Evolutionary conservation across 2,329 filamentous ascomycete genomes (phyloP), one percentile per base, ranked within the genome.

Genomic region (Emmonsiellopsis sp.): DNA sequence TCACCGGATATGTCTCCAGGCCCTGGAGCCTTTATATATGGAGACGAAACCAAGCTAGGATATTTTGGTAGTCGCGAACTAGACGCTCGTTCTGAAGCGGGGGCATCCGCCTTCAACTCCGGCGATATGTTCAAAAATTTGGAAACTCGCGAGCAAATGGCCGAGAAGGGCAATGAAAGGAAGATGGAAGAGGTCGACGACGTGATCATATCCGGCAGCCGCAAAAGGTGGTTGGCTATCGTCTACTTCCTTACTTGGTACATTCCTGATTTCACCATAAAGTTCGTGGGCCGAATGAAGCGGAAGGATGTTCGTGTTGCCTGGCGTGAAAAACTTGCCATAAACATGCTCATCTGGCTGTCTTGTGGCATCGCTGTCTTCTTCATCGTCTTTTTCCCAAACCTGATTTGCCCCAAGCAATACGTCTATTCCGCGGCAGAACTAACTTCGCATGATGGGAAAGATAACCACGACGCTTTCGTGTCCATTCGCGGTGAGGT

Each of bases 61-160:
- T 96, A 95, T 67, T 96, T 96, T 63, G 86, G 86, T 51, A 83
- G 78, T 61, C 79, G 85, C 50, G 90, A 95, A 54, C 69, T 87
- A 8, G 93, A 98, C 66, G 77, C 84, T 7, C 89, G 90, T 43
- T 97, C 93, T 32, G 93, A 98, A 50, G 91, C 92, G 7, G 92
- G 91, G 3, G 86, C 80, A 1, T 96, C 92, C n/a, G 90, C 89
- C 5, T 86, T 95, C 66, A 87, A 91, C 47, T 87, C 82, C 51
- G 91, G 93, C 7, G 93, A 98, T 67, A 95, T 98, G 92, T 98
- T 98, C 78, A 89, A 90, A 65, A 95, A 96, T 63, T 78, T 97
- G 7, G 92, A 97, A 61, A 96, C 92, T 6, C 83, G 89, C 58
- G 87, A 94, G 67, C 88, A 95, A 67, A 89, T 98, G 82, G 89